phyloP scores from a whole-genome alignment of 352 stramenopile genomes.

The Pythium sukuiense region DNA sequence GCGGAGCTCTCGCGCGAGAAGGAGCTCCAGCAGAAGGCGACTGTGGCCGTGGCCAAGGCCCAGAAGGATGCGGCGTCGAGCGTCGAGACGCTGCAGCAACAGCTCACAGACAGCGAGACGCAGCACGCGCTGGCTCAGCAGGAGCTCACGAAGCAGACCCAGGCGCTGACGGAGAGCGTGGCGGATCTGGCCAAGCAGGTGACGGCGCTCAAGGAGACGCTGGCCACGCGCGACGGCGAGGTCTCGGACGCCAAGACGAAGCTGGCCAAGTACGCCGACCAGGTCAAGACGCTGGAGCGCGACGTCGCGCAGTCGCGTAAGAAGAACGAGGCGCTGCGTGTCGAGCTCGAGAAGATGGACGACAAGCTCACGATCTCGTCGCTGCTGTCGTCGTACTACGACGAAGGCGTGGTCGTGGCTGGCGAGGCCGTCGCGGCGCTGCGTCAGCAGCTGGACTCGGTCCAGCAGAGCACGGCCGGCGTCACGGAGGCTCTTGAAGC shows the following conservation, averaged over 20 bases:
- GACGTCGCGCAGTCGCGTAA: conserved; percentile 53
- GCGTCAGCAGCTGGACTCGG: conserved; percentile 40
- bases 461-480: conserved; percentile 42
- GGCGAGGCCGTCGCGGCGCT: conserved; percentile 36
- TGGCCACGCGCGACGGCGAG: conserved; percentile 32
- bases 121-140: conserved; percentile 27
- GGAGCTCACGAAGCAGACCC: conserved; percentile 34
- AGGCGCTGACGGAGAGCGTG: conserved; percentile 34
- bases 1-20: conserved; percentile 33
- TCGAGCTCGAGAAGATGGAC: conserved; percentile 52
- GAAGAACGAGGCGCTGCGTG: conserved; percentile 59
- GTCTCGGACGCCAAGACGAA: conserved; percentile 28
- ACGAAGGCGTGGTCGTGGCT: conserved; percentile 66
- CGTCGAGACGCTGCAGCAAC: conserved; percentile 6
- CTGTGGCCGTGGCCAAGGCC: conserved; percentile 23
- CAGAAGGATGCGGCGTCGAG: conserved; percentile 21
- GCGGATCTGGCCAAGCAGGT: conserved; percentile 36
- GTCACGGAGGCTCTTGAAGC: conserved; percentile 54
- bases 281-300: conserved; percentile 44
- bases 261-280: conserved; percentile 35
- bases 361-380: conserved; percentile 63
- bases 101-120: conserved; percentile 1
- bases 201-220: conserved; percentile 31
- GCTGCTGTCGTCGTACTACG: conserved; percentile 78
- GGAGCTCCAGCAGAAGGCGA: conserved; percentile 20